phyloP scores from a whole-genome alignment of 306 rosid species.

The Leucaena leucocephala region DNA sequence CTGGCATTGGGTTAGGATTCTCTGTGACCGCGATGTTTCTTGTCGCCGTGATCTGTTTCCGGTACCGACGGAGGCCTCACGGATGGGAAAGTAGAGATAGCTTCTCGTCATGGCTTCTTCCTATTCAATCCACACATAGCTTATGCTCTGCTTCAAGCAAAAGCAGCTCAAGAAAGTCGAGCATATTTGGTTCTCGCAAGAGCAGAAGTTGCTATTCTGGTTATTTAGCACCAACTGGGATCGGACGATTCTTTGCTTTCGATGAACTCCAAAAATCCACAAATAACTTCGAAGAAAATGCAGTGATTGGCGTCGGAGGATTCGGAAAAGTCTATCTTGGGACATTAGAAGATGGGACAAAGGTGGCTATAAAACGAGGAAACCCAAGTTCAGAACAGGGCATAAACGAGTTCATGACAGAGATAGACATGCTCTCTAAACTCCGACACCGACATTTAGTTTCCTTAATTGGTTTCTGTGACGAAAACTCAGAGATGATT shows the following conservation, averaged over 20 bases:
- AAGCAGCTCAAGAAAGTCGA: conserved; percentile 44
- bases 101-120: conserved; percentile 77
- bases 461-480: conserved; percentile 77
- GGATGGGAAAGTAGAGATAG: conserved; percentile 51
- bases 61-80: conserved; percentile 61
- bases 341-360: conserved; percentile 64
- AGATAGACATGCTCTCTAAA: conserved; percentile 78
- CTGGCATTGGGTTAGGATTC: conserved; percentile 54
- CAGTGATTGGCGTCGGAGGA: conserved; percentile 82
- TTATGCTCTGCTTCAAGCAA: conserved; percentile 37
- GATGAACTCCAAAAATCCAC: conserved; percentile 62
- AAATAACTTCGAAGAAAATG: conserved; percentile 61
- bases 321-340: conserved; percentile 87
- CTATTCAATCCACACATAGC: conserved; percentile 38
- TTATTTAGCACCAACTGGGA: conserved; percentile 43
- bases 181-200: conserved; percentile 47
- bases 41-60: conserved; percentile 35
- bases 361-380: conserved; percentile 77
- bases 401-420: conserved; percentile 77
- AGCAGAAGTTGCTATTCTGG: conserved; percentile 53
- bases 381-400: conserved; percentile 75
- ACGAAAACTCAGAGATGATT: conserved; percentile 81
- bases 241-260: conserved; percentile 57
- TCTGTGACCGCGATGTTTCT: conserved; percentile 46
- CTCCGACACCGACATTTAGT: conserved; percentile 90